A percentile compares a stretch with the other conserved stretches of the same genome.
phyloP scores from a whole-genome alignment of 2,329 filamentous ascomycete species.

The Phyllosticta paracitricarpa region DNA sequence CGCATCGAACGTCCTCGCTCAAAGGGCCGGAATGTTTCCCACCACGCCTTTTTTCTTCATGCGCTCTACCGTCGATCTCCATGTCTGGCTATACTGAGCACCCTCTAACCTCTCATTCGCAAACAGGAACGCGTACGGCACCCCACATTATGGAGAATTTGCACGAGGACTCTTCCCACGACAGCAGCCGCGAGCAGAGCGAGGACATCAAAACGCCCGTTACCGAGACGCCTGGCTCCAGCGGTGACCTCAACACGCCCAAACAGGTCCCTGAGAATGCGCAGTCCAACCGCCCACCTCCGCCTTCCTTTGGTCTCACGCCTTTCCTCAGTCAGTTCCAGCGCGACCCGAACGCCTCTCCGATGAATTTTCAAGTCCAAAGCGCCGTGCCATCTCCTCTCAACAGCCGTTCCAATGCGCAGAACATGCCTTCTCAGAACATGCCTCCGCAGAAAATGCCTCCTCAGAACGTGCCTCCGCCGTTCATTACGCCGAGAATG shows the following conservation, averaged over 20 bases:
- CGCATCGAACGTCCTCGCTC: no score
- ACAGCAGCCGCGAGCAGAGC: no score
- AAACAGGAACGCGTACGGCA: no score
- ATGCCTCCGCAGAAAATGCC: not conserved
- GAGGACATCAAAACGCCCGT: not conserved
- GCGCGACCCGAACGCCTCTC: not conserved
- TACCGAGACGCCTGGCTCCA: not conserved
- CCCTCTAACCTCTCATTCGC: no score
- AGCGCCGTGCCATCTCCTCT: constrained; percentile 22
- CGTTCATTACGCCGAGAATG: no score
- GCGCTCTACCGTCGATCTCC: no score
- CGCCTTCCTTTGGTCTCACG: constrained; percentile 4
- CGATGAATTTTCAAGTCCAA: constrained; percentile 12
- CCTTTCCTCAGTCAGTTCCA: constrained; percentile 8
- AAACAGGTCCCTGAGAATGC: not conserved
- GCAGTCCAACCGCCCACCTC: not conserved
- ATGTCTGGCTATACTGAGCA: no score
- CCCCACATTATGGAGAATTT: no score
- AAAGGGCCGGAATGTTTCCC: no score
- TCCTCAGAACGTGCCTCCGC: not conserved
- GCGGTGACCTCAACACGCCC: not conserved
- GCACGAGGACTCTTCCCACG: no score
- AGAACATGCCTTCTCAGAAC: not conserved
- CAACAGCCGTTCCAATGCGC: not conserved
- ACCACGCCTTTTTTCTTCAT: no score